Conservation (phyloP, 352 stramenopile species). For the Globisporangium cylindrosporum region DNA sequence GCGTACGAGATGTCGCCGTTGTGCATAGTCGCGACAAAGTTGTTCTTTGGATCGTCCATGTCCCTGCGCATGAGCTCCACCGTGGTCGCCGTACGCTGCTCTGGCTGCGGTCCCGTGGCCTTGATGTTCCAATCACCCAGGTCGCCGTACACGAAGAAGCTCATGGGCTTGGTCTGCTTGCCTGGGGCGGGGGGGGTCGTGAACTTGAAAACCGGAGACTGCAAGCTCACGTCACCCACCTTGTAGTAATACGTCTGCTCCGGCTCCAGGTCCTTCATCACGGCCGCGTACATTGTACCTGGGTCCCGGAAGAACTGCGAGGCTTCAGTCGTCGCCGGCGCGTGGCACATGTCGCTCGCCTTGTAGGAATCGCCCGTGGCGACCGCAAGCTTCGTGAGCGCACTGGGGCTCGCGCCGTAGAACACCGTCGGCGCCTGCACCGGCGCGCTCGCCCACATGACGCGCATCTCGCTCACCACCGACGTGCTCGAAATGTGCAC, state of each 20-base stretch:
- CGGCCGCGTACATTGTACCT: conserved; percentile 21
- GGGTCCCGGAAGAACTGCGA: conserved; percentile 22
- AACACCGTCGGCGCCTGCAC: conserved; percentile 35
- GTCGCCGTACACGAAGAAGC: conserved; percentile 71
- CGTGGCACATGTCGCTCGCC: conserved; percentile 30
- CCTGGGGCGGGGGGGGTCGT: conserved; percentile 20
- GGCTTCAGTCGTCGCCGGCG: conserved; percentile 18
- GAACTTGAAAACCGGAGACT: conserved; percentile 20
- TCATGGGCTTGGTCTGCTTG: conserved; percentile 18
- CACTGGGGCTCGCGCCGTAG: conserved; percentile 23
- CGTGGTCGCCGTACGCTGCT: conserved; percentile 28
- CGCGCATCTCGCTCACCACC: conserved; percentile 34
- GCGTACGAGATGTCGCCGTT: conserved; percentile 76
- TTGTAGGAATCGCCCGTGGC: conserved; percentile 9
- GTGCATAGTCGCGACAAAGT: conserved; percentile 61
- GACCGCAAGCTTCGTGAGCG: conserved; percentile 5
- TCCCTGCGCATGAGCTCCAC: conserved; percentile 29
- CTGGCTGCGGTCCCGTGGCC: neutral
- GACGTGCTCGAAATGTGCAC: conserved; percentile 12
- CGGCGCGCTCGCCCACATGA: conserved; percentile 50
- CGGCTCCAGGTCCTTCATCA: conserved; percentile 18
- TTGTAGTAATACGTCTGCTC: conserved; percentile 25
- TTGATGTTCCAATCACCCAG: conserved; percentile 41
- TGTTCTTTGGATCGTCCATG: conserved; percentile 17
- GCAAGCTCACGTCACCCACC: conserved; percentile 10